Conservation (phyloP, 495 filamentous ascomycete species). For the Penicillium pancosmium region DNA sequence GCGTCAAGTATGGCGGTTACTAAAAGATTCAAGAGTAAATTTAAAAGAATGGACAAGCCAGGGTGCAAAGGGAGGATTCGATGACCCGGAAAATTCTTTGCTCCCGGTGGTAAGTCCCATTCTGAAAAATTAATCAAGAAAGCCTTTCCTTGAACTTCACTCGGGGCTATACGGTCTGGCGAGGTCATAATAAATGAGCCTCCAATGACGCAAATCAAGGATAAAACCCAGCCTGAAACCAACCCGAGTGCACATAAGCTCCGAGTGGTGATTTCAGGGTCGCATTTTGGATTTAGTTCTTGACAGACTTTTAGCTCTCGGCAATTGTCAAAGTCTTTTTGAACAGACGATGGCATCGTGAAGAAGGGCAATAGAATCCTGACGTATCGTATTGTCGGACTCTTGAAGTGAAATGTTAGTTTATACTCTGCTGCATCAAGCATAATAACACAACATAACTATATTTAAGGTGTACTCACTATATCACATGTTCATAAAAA, state of each 20-base stretch:
- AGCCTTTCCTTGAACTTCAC: not conserved
- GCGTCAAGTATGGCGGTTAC: constrained; percentile 7
- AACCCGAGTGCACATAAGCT: not conserved
- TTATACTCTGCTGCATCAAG: too few species aligned
- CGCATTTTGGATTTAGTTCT: not conserved
- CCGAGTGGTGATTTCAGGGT: not conserved
- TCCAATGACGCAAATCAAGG: not conserved
- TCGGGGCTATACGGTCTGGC: not conserved
- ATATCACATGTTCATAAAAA: too few species aligned
- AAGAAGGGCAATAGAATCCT: not conserved
- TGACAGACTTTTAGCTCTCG: not conserved
- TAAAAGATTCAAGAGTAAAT: constrained; percentile 6
- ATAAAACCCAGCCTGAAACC: not conserved
- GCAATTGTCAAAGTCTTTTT: not conserved
- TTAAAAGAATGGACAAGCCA: not conserved
- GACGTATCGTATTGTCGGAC: not conserved
- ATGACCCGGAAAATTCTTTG: not conserved
- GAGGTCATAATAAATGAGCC: not conserved
- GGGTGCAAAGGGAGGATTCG: not conserved
- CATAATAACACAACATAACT: too few species aligned
- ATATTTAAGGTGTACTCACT: too few species aligned
- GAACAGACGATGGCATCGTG: not conserved
- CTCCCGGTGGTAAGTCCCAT: not conserved
- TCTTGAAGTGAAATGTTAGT: too few species aligned
- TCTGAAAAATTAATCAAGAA: not conserved